These are phyloP conservation scores for Calvatia gigantea DNA, from an alignment of 768 basidiomycete species.

Conservation along the genomic window DNA sequence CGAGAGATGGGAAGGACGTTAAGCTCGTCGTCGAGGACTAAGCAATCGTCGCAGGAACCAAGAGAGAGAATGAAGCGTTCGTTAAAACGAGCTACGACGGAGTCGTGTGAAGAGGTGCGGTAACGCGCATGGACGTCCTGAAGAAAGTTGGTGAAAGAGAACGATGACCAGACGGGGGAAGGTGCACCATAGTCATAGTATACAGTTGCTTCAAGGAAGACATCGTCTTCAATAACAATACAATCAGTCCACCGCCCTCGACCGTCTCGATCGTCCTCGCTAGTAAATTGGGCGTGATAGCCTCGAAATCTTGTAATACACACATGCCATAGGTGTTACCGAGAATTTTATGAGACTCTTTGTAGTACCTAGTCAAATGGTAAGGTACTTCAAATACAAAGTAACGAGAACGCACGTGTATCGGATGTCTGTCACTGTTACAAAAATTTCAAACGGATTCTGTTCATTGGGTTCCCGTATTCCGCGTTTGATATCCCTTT, in stretches of 20 bases:
- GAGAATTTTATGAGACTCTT: constrained; percentile 94
- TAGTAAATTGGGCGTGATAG: constrained; percentile 94
- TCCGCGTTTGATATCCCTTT: constrained; percentile 92
- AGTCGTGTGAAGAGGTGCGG: constrained; percentile 85
- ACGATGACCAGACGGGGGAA: background rate
- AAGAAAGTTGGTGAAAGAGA: background rate
- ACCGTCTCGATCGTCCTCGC: constrained; percentile 98
- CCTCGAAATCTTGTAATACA: constrained; percentile 96
- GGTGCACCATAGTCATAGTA: constrained; percentile 74
- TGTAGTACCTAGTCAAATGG: constrained; percentile 69
- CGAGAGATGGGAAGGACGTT: constrained; percentile 95
- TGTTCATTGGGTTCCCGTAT: constrained; percentile 93
- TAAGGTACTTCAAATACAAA: background rate
- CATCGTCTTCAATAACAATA: constrained; percentile 94
- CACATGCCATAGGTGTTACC: constrained; percentile 99
- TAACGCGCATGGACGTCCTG: constrained; percentile 98
- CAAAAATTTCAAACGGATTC: constrained; percentile 96
- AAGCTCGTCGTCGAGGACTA: constrained; percentile 95
- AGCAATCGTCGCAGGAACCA: constrained; percentile 87
- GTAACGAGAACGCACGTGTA: constrained; percentile 67
- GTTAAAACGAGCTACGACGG: constrained; percentile 93
- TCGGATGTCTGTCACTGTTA: constrained; percentile 97
- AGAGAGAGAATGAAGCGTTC: constrained; percentile 98
- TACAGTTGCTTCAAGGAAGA: constrained; percentile 87
- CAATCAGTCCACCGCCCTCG: constrained; percentile 89